Percentiles rank a stretch among this genome's conserved stretches.
Conservation (phyloP, 1,284 basidiomycete species). For the Ceratobasidium sp. region DNA sequence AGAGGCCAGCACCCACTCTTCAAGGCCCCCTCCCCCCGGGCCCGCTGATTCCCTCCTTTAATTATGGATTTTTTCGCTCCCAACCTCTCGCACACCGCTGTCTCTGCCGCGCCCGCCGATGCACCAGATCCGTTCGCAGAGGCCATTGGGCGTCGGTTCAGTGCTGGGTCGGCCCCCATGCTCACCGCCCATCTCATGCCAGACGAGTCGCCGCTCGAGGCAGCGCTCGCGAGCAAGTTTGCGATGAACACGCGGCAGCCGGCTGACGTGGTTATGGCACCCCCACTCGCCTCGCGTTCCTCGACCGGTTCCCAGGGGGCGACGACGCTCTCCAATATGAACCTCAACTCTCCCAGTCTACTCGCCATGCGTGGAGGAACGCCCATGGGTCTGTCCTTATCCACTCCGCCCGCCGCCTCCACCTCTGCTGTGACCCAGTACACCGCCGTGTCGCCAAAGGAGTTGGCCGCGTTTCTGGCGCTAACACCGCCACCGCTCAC, state of each 20-base stretch:
- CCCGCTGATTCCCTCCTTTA: background rate
- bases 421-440: background rate
- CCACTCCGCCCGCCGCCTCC: background rate
- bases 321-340: conserved; percentile 8
- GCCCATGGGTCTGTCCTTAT: background rate
- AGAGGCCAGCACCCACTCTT: background rate
- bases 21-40: background rate
- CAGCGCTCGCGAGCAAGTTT: background rate
- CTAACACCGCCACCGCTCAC: conserved; percentile 59
- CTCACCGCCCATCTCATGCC: conserved; percentile 23
- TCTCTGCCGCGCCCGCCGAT: conserved; percentile 13
- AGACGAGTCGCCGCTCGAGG: conserved; percentile 24
- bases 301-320: conserved; percentile 16
- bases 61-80: conserved; percentile 35
- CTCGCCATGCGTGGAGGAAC: background rate
- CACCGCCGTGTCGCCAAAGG: conserved; percentile 17
- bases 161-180: conserved; percentile 7
- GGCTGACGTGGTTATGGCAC: background rate
- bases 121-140: conserved; percentile 27
- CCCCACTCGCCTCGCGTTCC: background rate
- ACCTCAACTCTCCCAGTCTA: background rate
- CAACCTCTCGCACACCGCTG: background rate
- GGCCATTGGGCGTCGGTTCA: conserved; percentile 34
- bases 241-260: background rate
- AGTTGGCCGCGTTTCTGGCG: conserved; percentile 13